A percentile compares a stretch with the other conserved stretches of the same genome.
These are phyloP conservation scores for Termitomyces bulborhizus DNA, from an alignment of 768 basidiomycete species.

Conservation along the genomic window DNA sequence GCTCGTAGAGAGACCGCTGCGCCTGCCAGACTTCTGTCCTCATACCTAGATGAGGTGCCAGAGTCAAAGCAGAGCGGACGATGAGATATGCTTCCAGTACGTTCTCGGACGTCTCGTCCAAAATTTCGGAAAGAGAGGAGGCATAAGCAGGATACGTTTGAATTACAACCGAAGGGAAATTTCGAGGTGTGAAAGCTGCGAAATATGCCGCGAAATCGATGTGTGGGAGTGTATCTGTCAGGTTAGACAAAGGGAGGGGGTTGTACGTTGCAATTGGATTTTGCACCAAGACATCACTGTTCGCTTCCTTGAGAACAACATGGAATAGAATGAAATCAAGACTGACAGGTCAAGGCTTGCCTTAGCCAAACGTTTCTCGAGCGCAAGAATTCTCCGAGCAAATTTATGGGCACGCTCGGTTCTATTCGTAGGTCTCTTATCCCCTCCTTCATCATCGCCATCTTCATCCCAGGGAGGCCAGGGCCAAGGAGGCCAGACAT, in stretches of 20 bases:
- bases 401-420: slow-evolving; percentile 54
- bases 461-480: slow-evolving; percentile 83
- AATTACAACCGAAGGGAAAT: slow-evolving; percentile 71
- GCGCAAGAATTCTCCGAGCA: slow-evolving; percentile 63
- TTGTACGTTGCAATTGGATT: slow-evolving; percentile 91
- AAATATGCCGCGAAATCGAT: slow-evolving; percentile 85
- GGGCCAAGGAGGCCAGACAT: slow-evolving; percentile 75
- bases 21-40: slow-evolving; percentile 78
- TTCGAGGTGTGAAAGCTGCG: slow-evolving; percentile 73
- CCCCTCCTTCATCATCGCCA: slow-evolving; percentile 37
- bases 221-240: slow-evolving; percentile 65
- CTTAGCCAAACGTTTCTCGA: slow-evolving; percentile 74
- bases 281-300: slow-evolving; percentile 60
- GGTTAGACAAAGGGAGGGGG: slow-evolving; percentile 62
- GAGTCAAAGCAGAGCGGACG: slow-evolving; percentile 60
- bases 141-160: slow-evolving; percentile 80
- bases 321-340: neutral
- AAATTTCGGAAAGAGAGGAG: slow-evolving; percentile 55
- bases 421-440: slow-evolving; percentile 43
- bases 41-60: slow-evolving; percentile 67
- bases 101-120: slow-evolving; percentile 60
- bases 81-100: slow-evolving; percentile 87
- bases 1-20: slow-evolving; percentile 61
- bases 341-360: slow-evolving; percentile 77
- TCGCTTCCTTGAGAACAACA: neutral